Percentiles rank a stretch among this genome's conserved stretches.
Conservation (phyloP, 495 filamentous ascomycete species). For the Penicillium samsonianum region DNA sequence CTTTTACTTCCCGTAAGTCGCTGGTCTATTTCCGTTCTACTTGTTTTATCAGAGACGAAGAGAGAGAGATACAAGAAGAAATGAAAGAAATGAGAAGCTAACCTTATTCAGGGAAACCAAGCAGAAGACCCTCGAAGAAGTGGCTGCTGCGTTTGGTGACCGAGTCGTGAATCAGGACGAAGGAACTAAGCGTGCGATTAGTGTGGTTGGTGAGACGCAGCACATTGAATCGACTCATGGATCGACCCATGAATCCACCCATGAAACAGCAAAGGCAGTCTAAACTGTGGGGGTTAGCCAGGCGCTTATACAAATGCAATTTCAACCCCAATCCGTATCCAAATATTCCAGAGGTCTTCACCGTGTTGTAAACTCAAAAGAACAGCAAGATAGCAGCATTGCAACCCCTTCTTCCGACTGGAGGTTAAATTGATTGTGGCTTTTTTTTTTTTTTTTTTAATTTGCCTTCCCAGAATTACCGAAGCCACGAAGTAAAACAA, state of each 20-base stretch:
- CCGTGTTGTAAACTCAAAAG: neutral
- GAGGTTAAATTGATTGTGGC: neutral
- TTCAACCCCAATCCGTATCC: neutral
- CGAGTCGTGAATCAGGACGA: constrained; percentile 49
- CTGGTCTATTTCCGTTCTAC: neutral
- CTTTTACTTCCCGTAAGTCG: constrained; percentile 54
- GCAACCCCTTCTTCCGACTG: neutral
- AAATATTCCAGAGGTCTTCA: neutral
- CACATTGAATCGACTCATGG: constrained; percentile 25
- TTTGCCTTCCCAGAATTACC: neutral
- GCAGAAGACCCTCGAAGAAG: constrained; percentile 59
- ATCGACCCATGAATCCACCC: neutral
- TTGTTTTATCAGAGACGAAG: neutral
- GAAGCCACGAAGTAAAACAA: constrained; percentile 2
- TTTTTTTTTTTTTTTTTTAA: neutral
- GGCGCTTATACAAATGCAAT: neutral
- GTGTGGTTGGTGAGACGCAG: constrained; percentile 24
- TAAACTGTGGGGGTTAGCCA: neutral
- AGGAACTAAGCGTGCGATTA: constrained; percentile 19
- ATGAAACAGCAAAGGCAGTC: neutral
- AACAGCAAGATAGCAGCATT: neutral
- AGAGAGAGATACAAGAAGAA: neutral
- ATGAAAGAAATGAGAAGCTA: constrained; percentile 7
- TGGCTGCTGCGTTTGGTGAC: constrained; percentile 59
- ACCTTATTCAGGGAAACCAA: constrained; percentile 47